Evolutionary conservation across 2,329 filamentous ascomycete genomes (phyloP).

Genomic region (Colletotrichum shisoi): DNA sequence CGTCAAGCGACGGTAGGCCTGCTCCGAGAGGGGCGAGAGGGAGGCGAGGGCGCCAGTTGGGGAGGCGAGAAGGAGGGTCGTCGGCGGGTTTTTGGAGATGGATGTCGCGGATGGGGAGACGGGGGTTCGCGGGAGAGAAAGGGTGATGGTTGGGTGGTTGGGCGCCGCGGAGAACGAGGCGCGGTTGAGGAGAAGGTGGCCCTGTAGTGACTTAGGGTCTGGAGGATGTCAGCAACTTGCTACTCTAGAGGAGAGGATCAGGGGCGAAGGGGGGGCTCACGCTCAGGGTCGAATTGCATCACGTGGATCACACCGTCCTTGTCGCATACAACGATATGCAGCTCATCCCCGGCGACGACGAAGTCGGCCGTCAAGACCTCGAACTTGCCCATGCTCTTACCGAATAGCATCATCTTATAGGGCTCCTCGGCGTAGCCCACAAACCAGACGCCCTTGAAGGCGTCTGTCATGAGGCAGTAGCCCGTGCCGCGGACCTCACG

Average conservation of each 20-base stretch:
- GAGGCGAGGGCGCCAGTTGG: slow-evolving; percentile 78
- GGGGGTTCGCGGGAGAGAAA: slow-evolving; percentile 73
- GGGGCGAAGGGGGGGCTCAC: slow-evolving; percentile 60
- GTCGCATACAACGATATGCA: slow-evolving; percentile 85
- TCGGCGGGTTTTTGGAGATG: slow-evolving; percentile 49
- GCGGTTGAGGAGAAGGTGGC: slow-evolving; percentile 84
- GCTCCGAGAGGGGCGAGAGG: slow-evolving; percentile 79
- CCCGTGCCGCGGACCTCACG: slow-evolving; percentile 85
- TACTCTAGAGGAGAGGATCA: background rate
- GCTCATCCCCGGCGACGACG: slow-evolving; percentile 80
- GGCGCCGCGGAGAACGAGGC: slow-evolving; percentile 86
- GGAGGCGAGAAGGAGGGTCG: slow-evolving; percentile 71
- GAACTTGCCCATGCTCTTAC: slow-evolving; percentile 80
- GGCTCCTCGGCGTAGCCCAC: slow-evolving; percentile 96
- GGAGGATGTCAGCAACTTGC: slow-evolving; percentile 42
- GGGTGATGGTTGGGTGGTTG: slow-evolving; percentile 77
- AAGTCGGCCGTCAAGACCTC: slow-evolving; percentile 87
- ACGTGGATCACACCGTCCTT: slow-evolving; percentile 86
- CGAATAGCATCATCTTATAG: slow-evolving; percentile 92
- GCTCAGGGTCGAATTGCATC: slow-evolving; percentile 92
- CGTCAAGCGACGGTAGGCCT: slow-evolving; percentile 81
- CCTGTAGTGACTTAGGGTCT: slow-evolving; percentile 94
- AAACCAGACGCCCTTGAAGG: slow-evolving; percentile 94
- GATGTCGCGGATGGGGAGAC: slow-evolving; percentile 43
- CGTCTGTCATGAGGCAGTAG: slow-evolving; percentile 86